These are phyloP conservation scores for Globisporangium heterothallicum DNA, from an alignment of 352 stramenopile species.

Conservation along the genomic window DNA sequence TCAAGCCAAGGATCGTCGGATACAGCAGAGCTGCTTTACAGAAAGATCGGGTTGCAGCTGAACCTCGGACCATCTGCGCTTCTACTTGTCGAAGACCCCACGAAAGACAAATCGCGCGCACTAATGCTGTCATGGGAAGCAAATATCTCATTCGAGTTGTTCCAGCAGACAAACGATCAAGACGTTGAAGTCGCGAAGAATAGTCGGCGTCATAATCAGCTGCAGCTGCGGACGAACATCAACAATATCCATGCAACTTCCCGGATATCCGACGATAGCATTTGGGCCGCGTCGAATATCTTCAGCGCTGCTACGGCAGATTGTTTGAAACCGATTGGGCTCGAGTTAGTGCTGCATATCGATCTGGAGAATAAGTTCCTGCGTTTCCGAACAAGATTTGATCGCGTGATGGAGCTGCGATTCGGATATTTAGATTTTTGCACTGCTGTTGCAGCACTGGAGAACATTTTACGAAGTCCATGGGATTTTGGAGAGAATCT, in stretches of 20 bases:
- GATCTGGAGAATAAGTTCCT: constrained; percentile 59
- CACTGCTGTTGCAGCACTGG: constrained; percentile 52
- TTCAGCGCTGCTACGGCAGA: constrained; percentile 42
- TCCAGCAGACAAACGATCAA: constrained; percentile 29
- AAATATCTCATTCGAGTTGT: constrained; percentile 51
- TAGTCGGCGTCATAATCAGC: constrained; percentile 32
- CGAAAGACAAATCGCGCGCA: constrained; percentile 60
- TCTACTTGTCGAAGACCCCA: constrained; percentile 69
- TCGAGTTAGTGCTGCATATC: constrained; percentile 68
- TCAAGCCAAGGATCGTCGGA: constrained; percentile 5
- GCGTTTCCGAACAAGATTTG: constrained; percentile 60
- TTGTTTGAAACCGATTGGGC: constrained; percentile 71
- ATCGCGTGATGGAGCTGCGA: constrained; percentile 72
- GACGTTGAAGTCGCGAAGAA: constrained; percentile 3
- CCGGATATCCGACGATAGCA: constrained; percentile 63
- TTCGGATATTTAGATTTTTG: constrained; percentile 84
- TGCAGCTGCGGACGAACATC: constrained; percentile 55
- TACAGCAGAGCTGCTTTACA: constrained; percentile 27
- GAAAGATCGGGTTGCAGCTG: constrained; percentile 46
- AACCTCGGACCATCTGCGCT: constrained; percentile 61
- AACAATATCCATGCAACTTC: constrained; percentile 76
- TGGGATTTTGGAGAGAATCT: neutral
- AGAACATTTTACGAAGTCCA: constrained; percentile 47
- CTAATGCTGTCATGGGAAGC: constrained; percentile 83
- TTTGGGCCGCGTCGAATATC: constrained; percentile 41